Base-by-base conservation (phyloP, 1,139 yeast species). In the Petasospora rhodanensis region DNA sequence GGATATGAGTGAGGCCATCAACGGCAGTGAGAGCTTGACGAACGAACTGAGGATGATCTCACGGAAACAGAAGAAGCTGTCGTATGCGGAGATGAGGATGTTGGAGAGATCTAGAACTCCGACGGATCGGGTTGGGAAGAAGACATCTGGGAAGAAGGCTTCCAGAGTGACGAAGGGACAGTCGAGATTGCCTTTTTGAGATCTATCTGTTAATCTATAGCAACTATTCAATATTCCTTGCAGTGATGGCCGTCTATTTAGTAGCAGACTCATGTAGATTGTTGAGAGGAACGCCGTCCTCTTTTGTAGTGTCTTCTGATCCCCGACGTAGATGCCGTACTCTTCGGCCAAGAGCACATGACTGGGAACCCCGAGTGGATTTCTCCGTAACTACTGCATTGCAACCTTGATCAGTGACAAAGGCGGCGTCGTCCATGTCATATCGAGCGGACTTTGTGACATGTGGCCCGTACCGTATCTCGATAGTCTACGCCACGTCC, bases 1-100 rank as follows among this genome's bases (percentile, higher is more conserved):
- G 14, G 52, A 49, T 8, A 42, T 58, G 16, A 51, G 55, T 9
- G 42, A 51, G 25, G 50, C 45, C 28, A 32, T 54, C 7, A 52
- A 52, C 32, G 53, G 51, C 4, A 22, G 38, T 1, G 45, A 26
- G 23, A 38, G 42, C 28, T 24, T 41, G 6, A 33, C 49, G 3
- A 20, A 30, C 4, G 43, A 37, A 9, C 19, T 42, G 18, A 24
- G 34, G 21, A 32, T 31, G 32, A 37, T 31, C 21, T 31, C 35
- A 19, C 30, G 32, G 6, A 28, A n/a, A 19, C 30, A 32, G 6
- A 28, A n/a, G 17, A 38, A 32, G 26, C 11, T 35, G 12, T 35
- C 41, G 23, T 38, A 32, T 19, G 39, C 34, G 11, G 41, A 41
- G 19, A 14, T 26, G 9, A 23, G 22, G 15, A 21, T 40, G 25